Evolutionary conservation across 2,329 filamentous ascomycete genomes (phyloP).

Genomic region (Aspergillus sp.): DNA sequence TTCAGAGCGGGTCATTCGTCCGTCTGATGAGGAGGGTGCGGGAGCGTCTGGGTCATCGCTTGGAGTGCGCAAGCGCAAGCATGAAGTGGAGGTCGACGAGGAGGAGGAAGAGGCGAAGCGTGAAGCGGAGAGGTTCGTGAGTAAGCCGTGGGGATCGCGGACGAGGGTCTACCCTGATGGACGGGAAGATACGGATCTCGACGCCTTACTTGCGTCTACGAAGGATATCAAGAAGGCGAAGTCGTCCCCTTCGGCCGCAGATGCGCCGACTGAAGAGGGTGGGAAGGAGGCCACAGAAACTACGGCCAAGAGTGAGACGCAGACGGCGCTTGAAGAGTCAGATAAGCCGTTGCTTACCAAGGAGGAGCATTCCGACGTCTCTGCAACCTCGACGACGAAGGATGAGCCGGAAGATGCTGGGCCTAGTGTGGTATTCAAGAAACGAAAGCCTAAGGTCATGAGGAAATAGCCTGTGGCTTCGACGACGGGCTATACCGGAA

Average conservation of each 20-base stretch:
- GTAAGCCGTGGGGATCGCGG: constrained; percentile 46
- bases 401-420: constrained; percentile 21
- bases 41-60: constrained; percentile 41
- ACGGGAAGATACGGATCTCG: constrained; percentile 40
- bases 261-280: constrained; percentile 13
- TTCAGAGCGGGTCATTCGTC: constrained; percentile 44
- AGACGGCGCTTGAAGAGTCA: constrained; percentile 3
- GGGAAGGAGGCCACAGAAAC: background rate
- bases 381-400: constrained; percentile 4
- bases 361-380: constrained; percentile 5
- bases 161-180: constrained; percentile 40
- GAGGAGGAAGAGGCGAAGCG: constrained; percentile 41
- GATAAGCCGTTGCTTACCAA: constrained; percentile 3
- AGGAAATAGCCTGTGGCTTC: constrained; percentile 30
- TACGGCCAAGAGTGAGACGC: constrained; percentile 17
- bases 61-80: constrained; percentile 47
- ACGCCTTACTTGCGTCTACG: constrained; percentile 43
- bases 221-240: constrained; percentile 38
- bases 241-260: constrained; percentile 7
- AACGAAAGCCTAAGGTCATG: constrained; percentile 47
- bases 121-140: constrained; percentile 30
- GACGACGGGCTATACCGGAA: background rate
- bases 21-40: constrained; percentile 37
- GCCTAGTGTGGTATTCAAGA: constrained; percentile 47
- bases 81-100: constrained; percentile 38